Base-by-base conservation (phyloP, 2,329 filamentous ascomycete species). In the Aciculosporium take region DNA sequence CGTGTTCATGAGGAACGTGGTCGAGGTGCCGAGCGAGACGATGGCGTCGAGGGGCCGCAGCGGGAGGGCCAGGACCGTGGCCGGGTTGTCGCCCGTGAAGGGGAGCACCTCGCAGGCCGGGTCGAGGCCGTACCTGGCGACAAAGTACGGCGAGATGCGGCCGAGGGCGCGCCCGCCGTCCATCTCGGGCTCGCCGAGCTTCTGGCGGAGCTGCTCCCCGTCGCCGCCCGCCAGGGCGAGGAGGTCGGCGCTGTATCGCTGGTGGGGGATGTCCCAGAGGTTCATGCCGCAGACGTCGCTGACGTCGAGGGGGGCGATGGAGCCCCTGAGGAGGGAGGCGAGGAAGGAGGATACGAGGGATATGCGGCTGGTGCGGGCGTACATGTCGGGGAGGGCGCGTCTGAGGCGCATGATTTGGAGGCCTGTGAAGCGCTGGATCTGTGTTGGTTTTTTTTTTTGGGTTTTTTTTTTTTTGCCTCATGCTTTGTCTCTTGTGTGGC, bases 281-380 rank as follows among this genome's bases (percentile, higher is more conserved):
- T 96, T 94, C 81, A 94, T 94, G 41, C 91, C 91, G 54, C 87
- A 94, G 20, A 89, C 88, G 63, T 98, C 91, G 54, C 83, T 82
- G 51, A 94, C 88, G 58, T 98, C 91, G 50, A 95, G 81, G 0
- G 88, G 86, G 0, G 91, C 89, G 48, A 95, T 72, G 48, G 71
- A 67, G 42, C 91, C 91, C 12, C 95, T 71, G 59, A 98, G 83
- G 13, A 96, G 61, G 0, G 89, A 95, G 2, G 89, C 88, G 39
- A 96, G 71, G 68, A 94, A 98, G 0, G 89, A 95, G 0, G 89
- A 96, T 12, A 95, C 88, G 35, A 96, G 80, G 2, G 87, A 93
- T 56, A 98, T 94, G 43, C 86, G 79, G 9, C 78, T 71, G 1
- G 91, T 94, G 24, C 76, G 73, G 46, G 73, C 70, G 62, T 96